phyloP scores from a whole-genome alignment of 305 asterid genomes.

The Coffea humblotiana region DNA sequence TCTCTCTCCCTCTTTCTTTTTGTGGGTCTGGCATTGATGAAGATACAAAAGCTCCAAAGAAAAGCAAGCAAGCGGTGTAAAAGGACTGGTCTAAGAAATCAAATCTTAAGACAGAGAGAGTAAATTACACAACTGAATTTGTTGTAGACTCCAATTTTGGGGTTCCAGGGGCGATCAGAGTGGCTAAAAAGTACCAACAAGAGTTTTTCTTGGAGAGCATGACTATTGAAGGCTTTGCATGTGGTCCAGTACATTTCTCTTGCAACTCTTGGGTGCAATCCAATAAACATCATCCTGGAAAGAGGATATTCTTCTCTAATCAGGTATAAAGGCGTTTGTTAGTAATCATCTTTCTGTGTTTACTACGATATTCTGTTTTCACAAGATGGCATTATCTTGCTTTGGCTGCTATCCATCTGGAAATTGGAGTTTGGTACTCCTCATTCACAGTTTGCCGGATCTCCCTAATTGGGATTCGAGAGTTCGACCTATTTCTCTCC shows the following conservation, averaged over 20 bases:
- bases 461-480: no score
- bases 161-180: slow-evolving; percentile 76
- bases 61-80: slow-evolving; percentile 56
- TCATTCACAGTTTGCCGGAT: no score
- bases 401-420: no score
- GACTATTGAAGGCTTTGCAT: slow-evolving; percentile 77
- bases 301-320: slow-evolving; percentile 79
- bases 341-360: background rate
- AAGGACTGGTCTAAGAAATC: slow-evolving; percentile 66
- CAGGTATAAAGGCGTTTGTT: slow-evolving; percentile 44
- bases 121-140: slow-evolving; percentile 75
- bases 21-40: background rate
- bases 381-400: background rate
- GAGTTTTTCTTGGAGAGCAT: slow-evolving; percentile 85
- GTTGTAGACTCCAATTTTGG: slow-evolving; percentile 80
- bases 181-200: slow-evolving; percentile 71
- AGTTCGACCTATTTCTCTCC: no score
- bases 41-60: slow-evolving; percentile 77
- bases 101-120: slow-evolving; percentile 72
- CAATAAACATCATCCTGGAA: slow-evolving; percentile 63
- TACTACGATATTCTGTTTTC: background rate
- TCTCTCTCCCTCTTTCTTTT: background rate
- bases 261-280: slow-evolving; percentile 93
- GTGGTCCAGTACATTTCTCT: slow-evolving; percentile 87
- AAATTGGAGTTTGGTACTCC: no score